These are phyloP conservation scores for Gamarada debralockiae DNA, from an alignment of 495 filamentous ascomycete species.

Conservation along the genomic window DNA sequence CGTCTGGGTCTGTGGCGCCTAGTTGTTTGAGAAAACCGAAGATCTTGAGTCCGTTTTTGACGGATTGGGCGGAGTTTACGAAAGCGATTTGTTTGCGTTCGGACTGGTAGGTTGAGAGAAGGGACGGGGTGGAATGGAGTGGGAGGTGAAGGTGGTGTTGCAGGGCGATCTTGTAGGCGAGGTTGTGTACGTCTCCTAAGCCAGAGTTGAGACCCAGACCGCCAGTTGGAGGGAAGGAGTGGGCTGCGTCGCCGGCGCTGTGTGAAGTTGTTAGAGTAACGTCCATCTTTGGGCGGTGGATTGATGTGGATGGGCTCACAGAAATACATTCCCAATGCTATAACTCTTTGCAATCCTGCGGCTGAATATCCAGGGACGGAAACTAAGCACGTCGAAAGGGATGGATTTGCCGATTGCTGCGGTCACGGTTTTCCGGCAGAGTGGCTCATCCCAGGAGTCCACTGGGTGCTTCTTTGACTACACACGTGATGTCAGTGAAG, in stretches of 20 bases:
- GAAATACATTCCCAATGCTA: slow-evolving; percentile 29
- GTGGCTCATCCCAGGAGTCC: slow-evolving; percentile 32
- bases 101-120: slow-evolving; percentile 29
- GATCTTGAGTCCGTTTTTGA: slow-evolving; percentile 36
- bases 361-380: slow-evolving; percentile 37
- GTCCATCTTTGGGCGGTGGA: too few relatives aligned
- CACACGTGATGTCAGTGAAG: neutral
- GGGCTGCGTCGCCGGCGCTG: slow-evolving; percentile 38
- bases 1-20: slow-evolving; percentile 28
- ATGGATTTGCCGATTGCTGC: slow-evolving; percentile 32
- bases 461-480: slow-evolving; percentile 31
- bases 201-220: slow-evolving; percentile 46
- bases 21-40: slow-evolving; percentile 30
- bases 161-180: slow-evolving; percentile 43
- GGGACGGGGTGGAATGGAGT: too few relatives aligned
- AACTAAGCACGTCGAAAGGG: slow-evolving; percentile 35
- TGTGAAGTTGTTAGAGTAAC: too few relatives aligned
- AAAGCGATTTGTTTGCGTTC: slow-evolving; percentile 34
- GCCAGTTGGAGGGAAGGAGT: slow-evolving; percentile 43
- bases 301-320: slow-evolving; percentile 25
- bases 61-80: slow-evolving; percentile 32
- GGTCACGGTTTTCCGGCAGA: slow-evolving; percentile 30
- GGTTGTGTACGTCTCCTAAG: slow-evolving; percentile 44
- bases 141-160: too few relatives aligned
- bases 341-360: slow-evolving; percentile 35